These are phyloP conservation scores for Vicia faba DNA, from an alignment of 306 rosid genomes.

Conservation along the genomic window DNA sequence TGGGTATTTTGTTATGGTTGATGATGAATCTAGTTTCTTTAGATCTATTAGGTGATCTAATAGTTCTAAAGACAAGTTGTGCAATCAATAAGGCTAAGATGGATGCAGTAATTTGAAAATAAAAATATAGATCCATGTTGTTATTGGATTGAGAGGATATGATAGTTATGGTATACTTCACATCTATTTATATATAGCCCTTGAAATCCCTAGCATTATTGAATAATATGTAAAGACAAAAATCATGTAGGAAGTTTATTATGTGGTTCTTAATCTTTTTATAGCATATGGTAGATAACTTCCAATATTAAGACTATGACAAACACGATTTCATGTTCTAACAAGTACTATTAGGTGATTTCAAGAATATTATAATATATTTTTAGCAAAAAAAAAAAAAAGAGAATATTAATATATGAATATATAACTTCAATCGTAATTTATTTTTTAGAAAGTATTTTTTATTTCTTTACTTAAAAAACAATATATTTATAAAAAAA, in stretches of 20 bases:
- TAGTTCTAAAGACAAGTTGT: not conserved
- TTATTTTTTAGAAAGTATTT: no score
- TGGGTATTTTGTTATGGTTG: conserved; percentile 25
- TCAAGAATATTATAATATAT: no score
- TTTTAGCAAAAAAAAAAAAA: no score
- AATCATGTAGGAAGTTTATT: not conserved
- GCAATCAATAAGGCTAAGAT: conserved; percentile 27
- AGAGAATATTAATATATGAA: no score
- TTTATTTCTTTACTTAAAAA: no score
- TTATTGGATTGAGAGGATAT: not conserved
- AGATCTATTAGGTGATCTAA: not conserved
- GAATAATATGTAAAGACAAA: not conserved
- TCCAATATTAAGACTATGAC: no score
- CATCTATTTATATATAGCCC: conserved; percentile 21
- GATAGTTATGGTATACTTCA: not conserved
- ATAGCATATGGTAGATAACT: no score
- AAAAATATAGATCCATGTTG: conserved; percentile 39
- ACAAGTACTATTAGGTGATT: no score
- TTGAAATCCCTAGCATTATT: conserved; percentile 1
- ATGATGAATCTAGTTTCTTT: not conserved
- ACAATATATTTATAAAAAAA: no score
- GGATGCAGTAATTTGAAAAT: not conserved
- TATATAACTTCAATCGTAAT: no score
- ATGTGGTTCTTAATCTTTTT: not conserved
- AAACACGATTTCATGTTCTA: no score